Base-by-base conservation (phyloP, 163 green algal species). In the Chlamydomonas reinhardtii region DNA sequence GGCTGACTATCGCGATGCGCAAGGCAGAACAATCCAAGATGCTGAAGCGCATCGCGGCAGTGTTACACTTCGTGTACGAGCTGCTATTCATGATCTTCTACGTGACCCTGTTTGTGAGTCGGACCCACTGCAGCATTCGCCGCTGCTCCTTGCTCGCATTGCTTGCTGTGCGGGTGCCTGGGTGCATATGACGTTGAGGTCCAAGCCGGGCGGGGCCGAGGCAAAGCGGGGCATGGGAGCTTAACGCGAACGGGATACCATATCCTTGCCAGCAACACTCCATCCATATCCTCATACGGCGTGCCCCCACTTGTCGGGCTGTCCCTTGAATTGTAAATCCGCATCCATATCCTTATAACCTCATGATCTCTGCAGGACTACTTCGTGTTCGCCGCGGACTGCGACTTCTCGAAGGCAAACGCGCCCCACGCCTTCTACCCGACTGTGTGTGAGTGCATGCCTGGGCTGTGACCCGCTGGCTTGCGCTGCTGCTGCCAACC, bases 1-100 rank as follows among this genome's bases (percentile, higher is more conserved):
- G 56, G 54, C 71, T 87, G 27, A 87, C 81, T 0, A 8, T 87
- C 54, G 70, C 81, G 14, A 87, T 87, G 81, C 62, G 71, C n/a
- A 73, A 71, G 52, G 48, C 72, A 52, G 83, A 89, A 54, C 83
- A 89, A 29, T 73, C 61, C 54, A 89, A 89, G 54, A 74, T 34
- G 74, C 65, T 89, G 54, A 68, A 73, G 29, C 29, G 14, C 17
- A 62, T 62, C 52, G 75, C 83, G 31, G 32, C 31, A 19, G n/a
- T 25, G 39, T 61, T 87, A 39, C 59, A 87, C 61, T 24, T 87
- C 16, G 61, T 75, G 61, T 87, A 79, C 72, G 83, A 89, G 12
- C 9, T 80, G 4, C 34, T 89, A 0, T 89, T 89, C 54, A 69
- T 74, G n/a, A 37, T 89, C 27, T 87, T 76, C 24, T 87, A 76